Conservation (phyloP, 768 basidiomycete genomes). For the Rhodotorula babjevae region DNA sequence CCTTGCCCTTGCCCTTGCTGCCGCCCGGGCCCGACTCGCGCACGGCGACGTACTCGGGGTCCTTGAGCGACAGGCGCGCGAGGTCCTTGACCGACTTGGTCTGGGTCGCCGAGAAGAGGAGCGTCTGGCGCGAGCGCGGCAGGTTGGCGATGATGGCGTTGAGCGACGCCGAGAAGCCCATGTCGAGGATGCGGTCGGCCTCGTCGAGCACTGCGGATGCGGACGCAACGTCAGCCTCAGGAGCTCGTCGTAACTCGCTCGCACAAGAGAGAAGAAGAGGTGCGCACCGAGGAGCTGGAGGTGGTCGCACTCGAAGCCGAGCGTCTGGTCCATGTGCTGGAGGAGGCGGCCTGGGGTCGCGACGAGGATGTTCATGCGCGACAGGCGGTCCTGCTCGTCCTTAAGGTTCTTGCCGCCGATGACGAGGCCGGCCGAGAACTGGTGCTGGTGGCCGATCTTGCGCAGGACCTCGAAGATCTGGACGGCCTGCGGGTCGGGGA, state of each 20-base stretch:
- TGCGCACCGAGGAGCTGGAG: constrained; percentile 78
- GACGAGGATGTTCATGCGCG: constrained; percentile 96
- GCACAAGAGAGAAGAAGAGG: background rate
- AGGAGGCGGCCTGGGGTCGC: constrained; percentile 91
- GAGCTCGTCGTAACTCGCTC: background rate
- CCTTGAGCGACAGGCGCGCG: constrained; percentile 79
- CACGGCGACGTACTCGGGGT: constrained; percentile 70
- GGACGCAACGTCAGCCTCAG: background rate
- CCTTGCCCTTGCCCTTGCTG: constrained; percentile 25
- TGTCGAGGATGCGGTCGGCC: constrained; percentile 91
- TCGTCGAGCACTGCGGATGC: constrained; percentile 76
- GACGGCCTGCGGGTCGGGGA: constrained; percentile 61
- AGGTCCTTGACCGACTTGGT: constrained; percentile 82
- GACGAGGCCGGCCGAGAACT: constrained; percentile 87
- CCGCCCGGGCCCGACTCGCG: constrained; percentile 45
- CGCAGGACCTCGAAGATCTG: constrained; percentile 96
- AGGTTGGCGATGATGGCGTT: constrained; percentile 88
- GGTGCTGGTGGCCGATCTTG: constrained; percentile 84
- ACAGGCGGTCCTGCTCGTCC: constrained; percentile 77
- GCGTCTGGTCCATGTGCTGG: constrained; percentile 97
- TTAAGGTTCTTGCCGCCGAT: constrained; percentile 95
- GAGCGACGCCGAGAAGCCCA: constrained; percentile 86
- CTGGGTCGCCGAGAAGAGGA: constrained; percentile 95
- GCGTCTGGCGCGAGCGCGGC: constrained; percentile 83
- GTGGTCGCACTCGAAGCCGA: constrained; percentile 85